Percentiles rank a stretch among this genome's conserved stretches.
Evolutionary conservation across 257 asterid genomes (phyloP).

Genomic region (Lycium ferocissimum): DNA sequence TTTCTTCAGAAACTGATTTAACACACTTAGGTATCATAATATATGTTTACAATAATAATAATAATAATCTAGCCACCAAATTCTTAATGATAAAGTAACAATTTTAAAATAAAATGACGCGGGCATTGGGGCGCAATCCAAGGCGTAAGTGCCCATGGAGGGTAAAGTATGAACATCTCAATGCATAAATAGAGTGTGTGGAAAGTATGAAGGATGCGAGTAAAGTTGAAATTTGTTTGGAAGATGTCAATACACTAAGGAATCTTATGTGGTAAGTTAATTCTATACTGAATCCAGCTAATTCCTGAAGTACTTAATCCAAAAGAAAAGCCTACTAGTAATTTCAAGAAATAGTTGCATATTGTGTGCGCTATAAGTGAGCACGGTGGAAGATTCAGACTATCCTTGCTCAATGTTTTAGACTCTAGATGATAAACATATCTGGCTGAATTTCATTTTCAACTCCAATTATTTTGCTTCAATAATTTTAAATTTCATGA

Average conservation of each 20-base stretch:
- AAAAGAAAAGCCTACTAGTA: background rate
- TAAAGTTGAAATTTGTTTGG: background rate
- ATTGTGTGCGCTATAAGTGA: background rate
- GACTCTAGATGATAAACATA: slow-evolving; percentile 8
- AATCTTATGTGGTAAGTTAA: slow-evolving; percentile 1
- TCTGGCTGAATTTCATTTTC: background rate
- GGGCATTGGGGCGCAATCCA: background rate
- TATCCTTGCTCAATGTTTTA: background rate
- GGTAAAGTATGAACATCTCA: background rate
- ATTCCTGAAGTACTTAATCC: background rate
- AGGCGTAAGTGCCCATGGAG: background rate
- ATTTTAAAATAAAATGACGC: background rate
- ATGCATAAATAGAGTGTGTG: background rate
- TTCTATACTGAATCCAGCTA: background rate
- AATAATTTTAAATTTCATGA: background rate
- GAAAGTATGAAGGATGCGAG: background rate
- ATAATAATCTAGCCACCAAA: background rate
- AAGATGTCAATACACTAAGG: background rate
- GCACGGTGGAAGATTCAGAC: background rate
- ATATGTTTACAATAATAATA: background rate
- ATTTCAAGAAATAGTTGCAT: background rate
- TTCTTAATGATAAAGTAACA: background rate
- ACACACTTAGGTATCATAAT: background rate
- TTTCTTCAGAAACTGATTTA: background rate
- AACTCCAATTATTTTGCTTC: background rate